Evolutionary conservation across 169 alveolate genomes (phyloP), one percentile per base, ranked within the genome.

Genomic region (Cryptosporidium andersoni): DNA sequence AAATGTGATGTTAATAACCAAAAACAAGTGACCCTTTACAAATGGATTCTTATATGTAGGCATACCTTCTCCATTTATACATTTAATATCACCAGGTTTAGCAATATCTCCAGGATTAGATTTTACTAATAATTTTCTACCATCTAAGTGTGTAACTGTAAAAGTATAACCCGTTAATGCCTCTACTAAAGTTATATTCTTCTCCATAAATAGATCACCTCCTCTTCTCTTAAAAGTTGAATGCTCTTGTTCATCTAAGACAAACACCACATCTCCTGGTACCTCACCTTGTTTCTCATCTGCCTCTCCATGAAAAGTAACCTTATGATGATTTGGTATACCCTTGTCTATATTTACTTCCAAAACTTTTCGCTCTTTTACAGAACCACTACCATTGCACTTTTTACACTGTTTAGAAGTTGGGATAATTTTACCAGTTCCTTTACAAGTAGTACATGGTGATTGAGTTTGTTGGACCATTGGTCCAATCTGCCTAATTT

Each of bases 271-370:
- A 64, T 96, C 98, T 37, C 99, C 99, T 12, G 99, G 96, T 51
- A 94, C 94, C 39, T 91, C 95, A 66, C 94, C 97, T 34, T 98
- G 99, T 36, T 93, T 91, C 92, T 97, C 98, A 85, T 97, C 99
- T 36, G 99, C 98, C 90, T 97, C 99, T 2, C 98, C 98, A 62
- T 93, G 95, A 91, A 96, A 95, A 40, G 92, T 92, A 51, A 95
- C 95, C 91, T 93, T 94, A 82, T 97, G 97, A 37, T 95, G 96
- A 89, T 97, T 94, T 43, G 98, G 98, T 43, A 92, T 96, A 37
- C 99, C 99, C 90, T 95, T 96, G 65, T 96, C 99, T 52, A 97
- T 92, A 82, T 90, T 92, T 47, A 96, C 97, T 91, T 94, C 97
- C 63, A 97, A 90, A 45, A 94, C 93, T 91, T 96, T 95, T 92